phyloP scores from a whole-genome alignment of 768 basidiomycete species.

The Tricholoma terreum region DNA sequence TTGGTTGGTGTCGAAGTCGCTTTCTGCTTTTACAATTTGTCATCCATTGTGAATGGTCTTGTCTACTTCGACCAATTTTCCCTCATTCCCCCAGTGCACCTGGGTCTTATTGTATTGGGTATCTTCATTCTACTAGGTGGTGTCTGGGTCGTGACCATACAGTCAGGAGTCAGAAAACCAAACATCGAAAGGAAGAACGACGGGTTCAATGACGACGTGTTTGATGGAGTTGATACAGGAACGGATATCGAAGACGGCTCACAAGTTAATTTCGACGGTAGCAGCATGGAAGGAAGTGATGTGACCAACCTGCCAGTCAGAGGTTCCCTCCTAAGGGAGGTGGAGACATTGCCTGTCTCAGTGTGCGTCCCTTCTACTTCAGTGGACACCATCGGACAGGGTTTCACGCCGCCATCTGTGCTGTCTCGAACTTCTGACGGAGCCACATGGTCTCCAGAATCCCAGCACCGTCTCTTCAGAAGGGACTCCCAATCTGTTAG shows the following conservation, averaged over 20 bases:
- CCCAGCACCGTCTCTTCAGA: background rate
- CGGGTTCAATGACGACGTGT: constrained; percentile 27
- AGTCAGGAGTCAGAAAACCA: constrained; percentile 52
- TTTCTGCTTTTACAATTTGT: constrained; percentile 94
- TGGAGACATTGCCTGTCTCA: constrained; percentile 32
- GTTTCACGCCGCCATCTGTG: background rate
- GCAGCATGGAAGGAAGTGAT: constrained; percentile 1
- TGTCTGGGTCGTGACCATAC: constrained; percentile 87
- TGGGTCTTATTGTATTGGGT: constrained; percentile 73
- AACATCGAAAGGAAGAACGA: constrained; percentile 53
- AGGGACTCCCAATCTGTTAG: background rate
- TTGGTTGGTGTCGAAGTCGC: constrained; percentile 51
- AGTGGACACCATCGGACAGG: background rate
- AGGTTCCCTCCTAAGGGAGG: constrained; percentile 14
- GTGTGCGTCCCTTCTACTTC: constrained; percentile 12
- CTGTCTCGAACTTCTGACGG: background rate
- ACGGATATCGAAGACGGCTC: constrained; percentile 20
- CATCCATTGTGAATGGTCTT: constrained; percentile 86
- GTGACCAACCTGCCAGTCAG: background rate
- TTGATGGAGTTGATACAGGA: background rate
- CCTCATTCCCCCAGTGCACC: constrained; percentile 62
- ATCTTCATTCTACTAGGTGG: constrained; percentile 77
- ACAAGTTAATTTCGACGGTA: background rate
- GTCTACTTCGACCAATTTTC: constrained; percentile 88
- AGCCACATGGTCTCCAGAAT: background rate